A percentile compares a stretch with the other conserved stretches of the same genome.
Conservation (phyloP, 2,329 filamentous ascomycete genomes). For the Thelonectria blattea region DNA sequence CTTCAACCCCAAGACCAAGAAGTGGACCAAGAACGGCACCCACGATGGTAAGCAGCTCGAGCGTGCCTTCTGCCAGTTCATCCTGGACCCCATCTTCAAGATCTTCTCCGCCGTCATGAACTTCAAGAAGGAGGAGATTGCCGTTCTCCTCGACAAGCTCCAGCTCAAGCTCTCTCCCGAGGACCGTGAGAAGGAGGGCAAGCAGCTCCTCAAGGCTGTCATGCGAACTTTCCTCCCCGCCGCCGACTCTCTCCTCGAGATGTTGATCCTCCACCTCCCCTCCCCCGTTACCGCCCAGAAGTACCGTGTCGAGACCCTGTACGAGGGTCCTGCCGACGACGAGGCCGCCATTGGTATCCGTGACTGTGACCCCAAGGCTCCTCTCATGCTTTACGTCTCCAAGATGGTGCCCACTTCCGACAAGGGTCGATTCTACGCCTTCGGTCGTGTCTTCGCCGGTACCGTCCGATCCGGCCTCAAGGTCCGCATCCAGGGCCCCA, state of each 20-base stretch:
- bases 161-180: slow-evolving; percentile 87
- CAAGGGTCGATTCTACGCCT: slow-evolving; percentile 99
- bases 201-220: slow-evolving; percentile 95
- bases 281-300: slow-evolving; percentile 94
- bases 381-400: slow-evolving; percentile 99
- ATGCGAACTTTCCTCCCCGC: slow-evolving; percentile 99
- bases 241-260: slow-evolving; percentile 97
- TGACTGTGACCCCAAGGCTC: slow-evolving; percentile 96
- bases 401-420: slow-evolving; percentile 99
- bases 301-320: slow-evolving; percentile 98
- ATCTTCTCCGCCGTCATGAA: slow-evolving; percentile 97
- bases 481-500: slow-evolving; percentile 99
- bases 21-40: slow-evolving; percentile 91
- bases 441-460: slow-evolving; percentile 99
- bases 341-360: slow-evolving; percentile 94
- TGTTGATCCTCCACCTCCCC: slow-evolving; percentile 99
- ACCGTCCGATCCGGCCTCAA: slow-evolving; percentile 97
- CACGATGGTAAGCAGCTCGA: slow-evolving; percentile 89
- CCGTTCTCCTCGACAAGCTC: slow-evolving; percentile 86
- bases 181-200: slow-evolving; percentile 94
- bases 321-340: slow-evolving; percentile 96
- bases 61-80: slow-evolving; percentile 99
- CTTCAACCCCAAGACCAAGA: slow-evolving; percentile 99
- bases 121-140: slow-evolving; percentile 95
- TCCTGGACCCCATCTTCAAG: slow-evolving; percentile 99